Base-by-base conservation (phyloP, 768 basidiomycete species). In the Chalciporus pseudorubinellus region DNA sequence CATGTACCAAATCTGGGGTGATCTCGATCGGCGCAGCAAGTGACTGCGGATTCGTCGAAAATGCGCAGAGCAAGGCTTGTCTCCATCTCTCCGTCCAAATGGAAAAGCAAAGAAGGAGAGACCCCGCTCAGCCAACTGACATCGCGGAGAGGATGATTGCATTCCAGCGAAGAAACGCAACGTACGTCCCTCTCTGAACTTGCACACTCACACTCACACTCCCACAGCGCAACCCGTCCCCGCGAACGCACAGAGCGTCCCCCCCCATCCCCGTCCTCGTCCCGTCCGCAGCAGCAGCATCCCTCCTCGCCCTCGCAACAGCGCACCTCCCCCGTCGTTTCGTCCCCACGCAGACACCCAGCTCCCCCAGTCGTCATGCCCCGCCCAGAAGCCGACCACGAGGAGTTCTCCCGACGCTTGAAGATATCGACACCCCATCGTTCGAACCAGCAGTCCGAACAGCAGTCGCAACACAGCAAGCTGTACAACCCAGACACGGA, bases 401-500 rank as follows among this genome's bases (percentile, higher is more conserved):
- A 84, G 57, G 87, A 88, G 46, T 90, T 90, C 63, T 83, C 81
- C 39, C 82, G 88, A 20, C 72, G 77, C 29, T 79, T 90, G 60
- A 84, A 79, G 65, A 85, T 89, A 18, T 87, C 87, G 6, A 69
- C 77, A 38, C 66, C 80, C 34, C 63, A 79, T 48, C 72, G 75
- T 52, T 54, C 72, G 20, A 63, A 66, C 54, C 61, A 70, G 46
- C 58, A 70, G 44, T 55, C 72, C 19, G 70, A 73, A 43, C 66
- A 68, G 62, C 50, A 66, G 57, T 41, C 66, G 52, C 61, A 61
- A 53, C 60, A 58, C 51, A 60, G 64, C 44, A 85, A 84, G 57
- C 77, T 92, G 1, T 92, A 75, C 70, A 87, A 92, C 61, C 89
- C 89, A 0, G 77, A 87, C 51, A 74, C 80, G 0, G 87, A 90